Percentiles rank a stretch among this genome's conserved stretches.
Evolutionary conservation across 202 grass and related monocot species (phyloP).

Genomic region (Schoenoplectus tabernaemontani): DNA sequence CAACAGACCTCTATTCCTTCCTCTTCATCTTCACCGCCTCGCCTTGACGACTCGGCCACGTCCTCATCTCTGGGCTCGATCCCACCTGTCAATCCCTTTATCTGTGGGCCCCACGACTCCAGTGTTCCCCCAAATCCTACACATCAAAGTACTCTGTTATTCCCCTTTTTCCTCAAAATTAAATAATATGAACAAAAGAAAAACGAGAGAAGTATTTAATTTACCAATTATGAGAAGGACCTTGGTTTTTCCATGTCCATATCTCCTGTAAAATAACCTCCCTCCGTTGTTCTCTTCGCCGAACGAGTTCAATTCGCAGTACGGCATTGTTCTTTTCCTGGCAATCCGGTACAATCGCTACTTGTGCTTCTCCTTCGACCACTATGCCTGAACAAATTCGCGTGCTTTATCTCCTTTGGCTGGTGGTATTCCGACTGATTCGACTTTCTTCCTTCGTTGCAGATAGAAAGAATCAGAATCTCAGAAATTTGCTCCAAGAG

Average conservation of each 20-base stretch:
- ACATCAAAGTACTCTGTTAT: neutral
- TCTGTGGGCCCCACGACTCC: constrained; percentile 86
- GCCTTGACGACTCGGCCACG: constrained; percentile 16
- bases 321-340: constrained; percentile 63
- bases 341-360: neutral
- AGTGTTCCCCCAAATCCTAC: constrained; percentile 83
- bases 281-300: constrained; percentile 45
- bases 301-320: constrained; percentile 55
- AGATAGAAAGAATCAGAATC: neutral
- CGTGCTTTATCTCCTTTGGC: too few species aligned
- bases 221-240: constrained; percentile 84
- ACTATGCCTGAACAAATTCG: too few species aligned
- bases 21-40: neutral
- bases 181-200: neutral
- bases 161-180: constrained; percentile 11
- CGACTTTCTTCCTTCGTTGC: neutral
- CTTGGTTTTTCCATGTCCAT: constrained; percentile 75
- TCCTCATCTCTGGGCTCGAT: constrained; percentile 42
- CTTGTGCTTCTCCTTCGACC: too few species aligned
- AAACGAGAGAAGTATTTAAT: neutral
- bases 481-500: neutral
- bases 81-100: constrained; percentile 62
- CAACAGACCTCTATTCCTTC: constrained; percentile 78
- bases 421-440: neutral
- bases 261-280: constrained; percentile 62